phyloP scores from a whole-genome alignment of 1,284 basidiomycete genomes.

The Leccinum griseonigrum region DNA sequence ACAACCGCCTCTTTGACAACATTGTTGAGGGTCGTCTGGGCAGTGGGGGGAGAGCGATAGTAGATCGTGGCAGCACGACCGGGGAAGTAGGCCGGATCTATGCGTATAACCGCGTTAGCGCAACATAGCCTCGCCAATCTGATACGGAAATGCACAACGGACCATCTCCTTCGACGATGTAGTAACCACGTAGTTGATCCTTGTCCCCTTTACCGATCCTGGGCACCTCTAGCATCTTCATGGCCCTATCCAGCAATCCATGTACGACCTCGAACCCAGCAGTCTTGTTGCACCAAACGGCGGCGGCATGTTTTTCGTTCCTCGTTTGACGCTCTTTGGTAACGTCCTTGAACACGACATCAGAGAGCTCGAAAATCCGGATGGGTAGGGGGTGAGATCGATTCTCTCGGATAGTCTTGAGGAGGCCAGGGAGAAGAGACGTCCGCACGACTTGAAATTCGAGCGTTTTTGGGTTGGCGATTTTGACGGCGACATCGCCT shows the following conservation, averaged over 20 bases:
- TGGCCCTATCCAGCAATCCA: slow-evolving; percentile 89
- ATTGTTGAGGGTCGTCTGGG: slow-evolving; percentile 12
- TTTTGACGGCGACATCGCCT: slow-evolving; percentile 78
- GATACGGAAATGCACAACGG: slow-evolving; percentile 22
- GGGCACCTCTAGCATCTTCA: slow-evolving; percentile 93
- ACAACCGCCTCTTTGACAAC: slow-evolving; percentile 23
- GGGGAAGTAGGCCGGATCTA: slow-evolving; percentile 92
- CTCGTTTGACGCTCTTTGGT: slow-evolving; percentile 79
- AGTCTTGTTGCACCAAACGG: slow-evolving; percentile 93
- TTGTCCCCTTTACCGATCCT: slow-evolving; percentile 62
- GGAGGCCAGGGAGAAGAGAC: slow-evolving; percentile 89
- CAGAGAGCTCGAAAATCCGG: slow-evolving; percentile 91
- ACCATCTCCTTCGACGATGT: slow-evolving; percentile 86
- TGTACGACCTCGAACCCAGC: slow-evolving; percentile 98
- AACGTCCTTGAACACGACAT: slow-evolving; percentile 88
- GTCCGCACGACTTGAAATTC: slow-evolving; percentile 99
- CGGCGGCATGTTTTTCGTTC: slow-evolving; percentile 86
- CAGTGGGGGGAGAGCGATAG: slow-evolving; percentile 62
- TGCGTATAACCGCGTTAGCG: slow-evolving; percentile 5
- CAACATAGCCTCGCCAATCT: background rate
- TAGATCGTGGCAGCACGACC: slow-evolving; percentile 91
- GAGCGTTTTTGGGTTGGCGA: slow-evolving; percentile 95
- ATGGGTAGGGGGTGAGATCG: slow-evolving; percentile 91
- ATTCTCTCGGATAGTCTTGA: slow-evolving; percentile 98
- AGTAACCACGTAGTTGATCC: slow-evolving; percentile 77